Base-by-base conservation (phyloP, 1,284 basidiomycete genomes). In the Phellinidium pouzarii region DNA sequence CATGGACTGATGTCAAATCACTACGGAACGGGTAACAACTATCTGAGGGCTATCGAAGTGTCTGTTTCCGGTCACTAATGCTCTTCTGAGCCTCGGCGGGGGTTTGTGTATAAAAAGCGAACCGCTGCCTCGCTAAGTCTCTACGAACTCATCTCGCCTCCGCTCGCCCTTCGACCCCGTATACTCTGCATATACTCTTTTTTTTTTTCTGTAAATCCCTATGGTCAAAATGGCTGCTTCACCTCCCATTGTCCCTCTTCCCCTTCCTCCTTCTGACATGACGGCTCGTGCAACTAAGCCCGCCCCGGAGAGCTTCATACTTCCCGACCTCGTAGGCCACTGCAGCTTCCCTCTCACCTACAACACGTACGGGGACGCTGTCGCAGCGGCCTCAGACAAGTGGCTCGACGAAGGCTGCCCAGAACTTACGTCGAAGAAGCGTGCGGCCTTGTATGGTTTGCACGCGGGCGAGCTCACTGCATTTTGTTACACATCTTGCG, bases 391-490 rank as follows among this genome's bases (percentile, higher is more conserved):
- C 46, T 82, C 82, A 2, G 76, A 81, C 43, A 57, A 68, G 36
- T 86, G 84, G 84, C 68, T 86, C 6, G 52, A 55, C 44, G n/a
- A 52, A 12, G 59, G 61, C 25, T 71, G 71, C 31, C 77, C 75
- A 49, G 73, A 73, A n/a, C 73, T 84, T 55, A 72, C 73, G 20
- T 65, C 73, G 38, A 76, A 77, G 56, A 74, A 73, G 50, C 68
- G 75, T 47, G 65, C 66, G 36, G 77, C 76, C 4, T 69, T 85
- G 46, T 71, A 73, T 57, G 79, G 79, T 17, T 69, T 85, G 42
- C 76, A 80, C 58, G 81, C 80, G 14, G 84, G 84, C 47, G 76
- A 81, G 60, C 76, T 87, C 56, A 79, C 83, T 19, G 80, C 82
- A 1, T 76, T 71, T 61, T 83, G 79, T 64, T 87, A 85, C 62